These are phyloP conservation scores for Porcisia deanei DNA, from an alignment of 208 protist genomes.

Conservation along the genomic window DNA sequence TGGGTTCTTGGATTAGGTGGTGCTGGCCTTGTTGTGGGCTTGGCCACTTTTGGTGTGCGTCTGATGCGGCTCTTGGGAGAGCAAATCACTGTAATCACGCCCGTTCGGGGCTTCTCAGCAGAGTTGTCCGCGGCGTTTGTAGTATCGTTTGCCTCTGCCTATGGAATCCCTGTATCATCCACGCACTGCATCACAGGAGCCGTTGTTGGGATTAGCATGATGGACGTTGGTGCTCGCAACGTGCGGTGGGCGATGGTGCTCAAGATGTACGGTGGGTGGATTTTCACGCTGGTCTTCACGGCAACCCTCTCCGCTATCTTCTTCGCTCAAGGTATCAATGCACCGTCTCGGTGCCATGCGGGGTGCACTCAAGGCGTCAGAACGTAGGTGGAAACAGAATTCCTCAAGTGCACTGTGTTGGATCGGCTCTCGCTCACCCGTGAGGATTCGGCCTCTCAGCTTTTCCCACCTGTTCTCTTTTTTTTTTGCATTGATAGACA, in stretches of 20 bases:
- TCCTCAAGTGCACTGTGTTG: too few relatives aligned
- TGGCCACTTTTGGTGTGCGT: conserved; percentile 71
- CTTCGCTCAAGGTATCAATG: conserved; percentile 76
- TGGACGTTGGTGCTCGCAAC: conserved; percentile 61
- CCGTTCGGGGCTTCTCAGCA: conserved; percentile 71
- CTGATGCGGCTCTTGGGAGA: conserved; percentile 77
- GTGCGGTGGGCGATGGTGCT: conserved; percentile 75
- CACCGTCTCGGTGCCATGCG: conserved; percentile 31
- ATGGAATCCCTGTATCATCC: conserved; percentile 84
- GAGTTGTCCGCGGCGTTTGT: conserved; percentile 75
- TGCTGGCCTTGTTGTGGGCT: conserved; percentile 68
- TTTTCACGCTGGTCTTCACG: conserved; percentile 61
- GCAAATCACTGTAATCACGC: conserved; percentile 79
- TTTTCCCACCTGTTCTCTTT: neutral
- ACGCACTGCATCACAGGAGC: conserved; percentile 92
- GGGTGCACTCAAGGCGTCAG: neutral
- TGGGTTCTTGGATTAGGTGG: conserved; percentile 78
- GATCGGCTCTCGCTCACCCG: neutral
- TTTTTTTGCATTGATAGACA: neutral
- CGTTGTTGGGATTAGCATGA: conserved; percentile 81
- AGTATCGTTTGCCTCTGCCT: conserved; percentile 77
- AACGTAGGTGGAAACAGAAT: neutral
- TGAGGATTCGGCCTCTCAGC: neutral
- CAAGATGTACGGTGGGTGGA: conserved; percentile 80
- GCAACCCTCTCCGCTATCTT: conserved; percentile 66